Percentiles rank a stretch among this genome's conserved stretches.
Evolutionary conservation across 352 stramenopile species (phyloP).

Genomic region (Blastocystis sp.): DNA sequence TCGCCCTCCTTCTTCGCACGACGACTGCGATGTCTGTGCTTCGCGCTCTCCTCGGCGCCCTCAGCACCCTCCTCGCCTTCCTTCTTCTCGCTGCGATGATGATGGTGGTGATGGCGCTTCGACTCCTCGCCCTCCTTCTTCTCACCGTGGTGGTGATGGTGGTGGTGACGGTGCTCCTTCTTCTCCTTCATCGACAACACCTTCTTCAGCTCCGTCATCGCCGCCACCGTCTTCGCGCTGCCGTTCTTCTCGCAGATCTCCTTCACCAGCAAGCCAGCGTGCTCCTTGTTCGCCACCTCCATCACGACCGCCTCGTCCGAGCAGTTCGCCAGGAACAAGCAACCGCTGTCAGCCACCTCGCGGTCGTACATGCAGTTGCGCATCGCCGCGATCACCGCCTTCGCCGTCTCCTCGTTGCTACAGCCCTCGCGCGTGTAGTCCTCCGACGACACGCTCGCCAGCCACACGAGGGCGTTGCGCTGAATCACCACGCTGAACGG

Average conservation of each 20-base stretch:
- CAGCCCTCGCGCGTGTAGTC: conserved; percentile 29
- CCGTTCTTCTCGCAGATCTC: conserved; percentile 31
- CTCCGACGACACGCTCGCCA: conserved; percentile 6
- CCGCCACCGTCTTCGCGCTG: conserved; percentile 29
- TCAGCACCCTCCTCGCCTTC: not conserved
- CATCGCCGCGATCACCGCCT: conserved; percentile 23
- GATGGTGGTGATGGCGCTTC: conserved; percentile 34
- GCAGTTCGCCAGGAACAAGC: conserved; percentile 16
- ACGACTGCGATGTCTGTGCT: conserved; percentile 12
- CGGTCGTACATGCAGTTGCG: conserved; percentile 9
- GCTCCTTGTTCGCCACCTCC: conserved; percentile 24
- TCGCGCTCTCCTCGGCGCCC: not conserved
- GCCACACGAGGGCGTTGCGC: conserved; percentile 6
- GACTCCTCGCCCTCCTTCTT: too few species aligned
- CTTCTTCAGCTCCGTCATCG: not conserved
- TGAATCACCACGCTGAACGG: conserved; percentile 15
- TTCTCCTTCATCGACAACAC: conserved; percentile 41
- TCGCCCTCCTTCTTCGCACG: conserved; percentile 12
- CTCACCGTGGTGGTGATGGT: conserved; percentile 23
- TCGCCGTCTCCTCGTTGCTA: conserved; percentile 1
- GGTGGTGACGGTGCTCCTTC: not conserved
- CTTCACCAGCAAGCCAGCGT: conserved; percentile 24
- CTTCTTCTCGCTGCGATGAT: not conserved
- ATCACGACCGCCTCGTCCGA: not conserved
- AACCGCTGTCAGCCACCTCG: conserved; percentile 15